Evolutionary conservation across 2,329 filamentous ascomycete species (phyloP), one percentile per base, ranked within the genome.

Genomic region (Thielaviopsis ethacetica): DNA sequence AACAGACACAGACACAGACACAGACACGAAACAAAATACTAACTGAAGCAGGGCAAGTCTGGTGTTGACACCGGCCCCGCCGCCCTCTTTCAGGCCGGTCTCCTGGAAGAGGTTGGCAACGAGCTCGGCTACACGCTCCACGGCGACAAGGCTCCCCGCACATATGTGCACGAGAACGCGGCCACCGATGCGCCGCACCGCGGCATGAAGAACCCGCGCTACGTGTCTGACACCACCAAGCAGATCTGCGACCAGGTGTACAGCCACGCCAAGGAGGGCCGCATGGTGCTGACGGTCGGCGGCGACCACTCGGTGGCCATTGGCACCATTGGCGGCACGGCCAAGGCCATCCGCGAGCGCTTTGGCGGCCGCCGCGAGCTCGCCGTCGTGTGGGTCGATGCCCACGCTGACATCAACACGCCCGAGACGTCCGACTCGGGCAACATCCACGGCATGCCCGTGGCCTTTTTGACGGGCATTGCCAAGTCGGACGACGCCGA

Each of bases 361-460:
- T 75, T 95, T 61, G 81, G 74, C 57, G 57, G 60, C 49, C 82
- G 76, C 52, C 79, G 85, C 59, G 91, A 97, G 66, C 84, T 96
- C 63, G 93, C 90, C 13, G 88, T 98, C 60, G 94, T 98, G 70
- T 98, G 93, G 93, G 93, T 98, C 34, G 93, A 98, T 72, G 93
- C 93, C 26, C 93, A 98, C 72, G 86, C 91, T 58, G 93, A 98
- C 71, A 96, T 98, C 76, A 98, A 98, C 75, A 90, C 88, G 1
- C 93, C 91, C 57, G 91, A 97, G 79, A 85, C 82, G 54, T 91
- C 86, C 64, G 86, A 80, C 50, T 93, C 86, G 65, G 93, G 93
- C 38, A 97, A 97, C 73, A 86, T 98, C 63, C 93, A 98, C 73
- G 93, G 93, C 65, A 98, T 98, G 93, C 93, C 93, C 2, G 87